phyloP scores from a whole-genome alignment of 768 basidiomycete genomes.

The Termitomyces sp. region DNA sequence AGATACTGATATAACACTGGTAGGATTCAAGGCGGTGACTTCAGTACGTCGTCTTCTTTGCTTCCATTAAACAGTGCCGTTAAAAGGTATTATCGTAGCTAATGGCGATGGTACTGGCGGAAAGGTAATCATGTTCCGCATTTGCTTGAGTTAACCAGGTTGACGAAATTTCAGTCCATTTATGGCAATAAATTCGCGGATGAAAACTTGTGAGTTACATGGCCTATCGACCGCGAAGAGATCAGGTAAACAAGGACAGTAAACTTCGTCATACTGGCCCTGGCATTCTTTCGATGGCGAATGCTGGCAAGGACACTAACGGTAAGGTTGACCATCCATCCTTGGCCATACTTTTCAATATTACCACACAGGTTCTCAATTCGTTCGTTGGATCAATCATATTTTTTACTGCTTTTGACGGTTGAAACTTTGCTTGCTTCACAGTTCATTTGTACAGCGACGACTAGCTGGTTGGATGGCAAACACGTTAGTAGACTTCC shows the following conservation, averaged over 20 bases:
- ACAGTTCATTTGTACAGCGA: conserved; percentile 88
- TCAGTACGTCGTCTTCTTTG: conserved; percentile 56
- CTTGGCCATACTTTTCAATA: conserved; percentile 4
- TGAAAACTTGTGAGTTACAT: conserved; percentile 80
- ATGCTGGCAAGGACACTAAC: conserved; percentile 89
- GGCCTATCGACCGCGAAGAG: neutral
- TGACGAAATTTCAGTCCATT: conserved; percentile 58
- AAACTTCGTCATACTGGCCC: conserved; percentile 92
- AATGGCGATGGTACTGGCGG: conserved; percentile 87
- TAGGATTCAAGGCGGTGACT: conserved; percentile 98
- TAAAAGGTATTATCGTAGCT: conserved; percentile 37
- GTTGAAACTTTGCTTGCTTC: neutral
- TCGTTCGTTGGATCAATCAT: conserved; percentile 44
- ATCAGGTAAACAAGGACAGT: conserved; percentile 35
- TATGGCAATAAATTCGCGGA: conserved; percentile 89
- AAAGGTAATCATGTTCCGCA: conserved; percentile 46
- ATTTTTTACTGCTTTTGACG: neutral
- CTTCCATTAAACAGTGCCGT: neutral
- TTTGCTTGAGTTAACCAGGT: neutral
- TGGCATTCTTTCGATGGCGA: conserved; percentile 92
- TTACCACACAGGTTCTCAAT: conserved; percentile 69
- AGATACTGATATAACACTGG: neutral
- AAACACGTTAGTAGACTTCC: conserved; percentile 57
- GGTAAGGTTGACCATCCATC: conserved; percentile 38
- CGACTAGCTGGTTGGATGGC: conserved; percentile 88